Base-by-base conservation (phyloP, 2,329 filamentous ascomycete genomes). In the Cercospora sesami region DNA sequence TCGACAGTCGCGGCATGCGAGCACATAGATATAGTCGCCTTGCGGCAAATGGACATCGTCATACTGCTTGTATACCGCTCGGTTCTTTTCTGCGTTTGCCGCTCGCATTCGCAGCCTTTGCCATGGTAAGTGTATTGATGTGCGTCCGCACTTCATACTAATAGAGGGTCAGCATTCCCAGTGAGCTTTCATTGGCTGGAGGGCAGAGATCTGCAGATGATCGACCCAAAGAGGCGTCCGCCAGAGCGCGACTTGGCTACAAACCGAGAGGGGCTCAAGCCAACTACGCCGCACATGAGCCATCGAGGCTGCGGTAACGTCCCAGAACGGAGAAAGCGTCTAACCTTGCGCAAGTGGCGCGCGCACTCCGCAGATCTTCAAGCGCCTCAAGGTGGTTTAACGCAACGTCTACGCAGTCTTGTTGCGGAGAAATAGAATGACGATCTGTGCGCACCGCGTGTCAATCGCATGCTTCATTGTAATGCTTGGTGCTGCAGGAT, bases 81-180 rank as follows among this genome's bases (percentile, higher is more conserved):
- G 42, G 28, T 26, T 21, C 18, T 55, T 55, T 33, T 6, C 45
- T 21, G 21, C 4, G 23, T 63, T 63, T 57, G 61, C 61, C 61
- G 61, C 33, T 36, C 48, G 30, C 60, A 18, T 31, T 62, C 36
- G 60, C 60, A 30, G 16, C 36, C 12, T 55, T 63, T 59, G 55
- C 55, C 55, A 36, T 36, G 55, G 55, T 59, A 59, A 57, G n/a
- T 31, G 8, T 59, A 4, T 33, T 16, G 61, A 30, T 63, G 61
- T 63, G 61, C 61, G 61, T n/a, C 30, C 61, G 61, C 61, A 63
- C 61, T 30, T 21, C 6, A 39, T 55, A 36, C 21, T 18, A 33
- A n/a, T 57, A 55, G 48, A 31, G 61, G 16, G 61, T 63, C 48
- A 63, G 48, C 42, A n/a, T 31, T 59, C 28, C 8, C 12, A 28